A percentile compares a stretch with the other conserved stretches of the same genome.
Conservation (phyloP, 1,284 basidiomycete species). For the Sporisorium exsertum region DNA sequence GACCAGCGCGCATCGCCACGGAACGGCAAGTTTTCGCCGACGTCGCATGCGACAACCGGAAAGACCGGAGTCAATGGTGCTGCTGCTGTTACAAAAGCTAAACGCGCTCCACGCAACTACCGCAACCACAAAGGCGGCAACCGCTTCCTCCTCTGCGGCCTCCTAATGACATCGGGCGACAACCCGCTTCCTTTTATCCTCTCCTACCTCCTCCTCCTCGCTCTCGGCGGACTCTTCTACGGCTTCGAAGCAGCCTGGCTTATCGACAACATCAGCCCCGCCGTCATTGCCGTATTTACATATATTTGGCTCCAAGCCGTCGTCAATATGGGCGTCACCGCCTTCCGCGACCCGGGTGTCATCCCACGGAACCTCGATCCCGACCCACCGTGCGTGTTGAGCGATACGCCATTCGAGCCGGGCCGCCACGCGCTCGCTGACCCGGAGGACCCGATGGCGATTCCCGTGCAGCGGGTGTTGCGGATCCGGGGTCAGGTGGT, state of each 20-base stretch:
- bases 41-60: background rate
- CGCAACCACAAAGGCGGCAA: constrained; percentile 50
- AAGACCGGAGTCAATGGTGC: background rate
- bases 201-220: constrained; percentile 46
- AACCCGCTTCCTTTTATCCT: constrained; percentile 59
- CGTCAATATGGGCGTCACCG: constrained; percentile 62
- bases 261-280: constrained; percentile 52
- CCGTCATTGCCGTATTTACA: constrained; percentile 52
- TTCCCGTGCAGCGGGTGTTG: constrained; percentile 46
- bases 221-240: constrained; percentile 58
- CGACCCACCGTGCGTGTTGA: constrained; percentile 60
- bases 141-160: constrained; percentile 56
- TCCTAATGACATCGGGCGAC: constrained; percentile 58
- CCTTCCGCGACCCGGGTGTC: constrained; percentile 66
- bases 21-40: background rate
- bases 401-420: constrained; percentile 22
- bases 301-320: constrained; percentile 57
- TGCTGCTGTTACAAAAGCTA: background rate
- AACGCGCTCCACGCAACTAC: constrained; percentile 49
- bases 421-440: constrained; percentile 28
- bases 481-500: constrained; percentile 36
- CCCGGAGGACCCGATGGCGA: constrained; percentile 44
- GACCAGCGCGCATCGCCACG: constrained; percentile 18
- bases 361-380: constrained; percentile 65
- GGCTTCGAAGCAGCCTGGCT: constrained; percentile 62